phyloP scores from a whole-genome alignment of 2,329 filamentous ascomycete genomes.

The Fusarium verticillioides region DNA sequence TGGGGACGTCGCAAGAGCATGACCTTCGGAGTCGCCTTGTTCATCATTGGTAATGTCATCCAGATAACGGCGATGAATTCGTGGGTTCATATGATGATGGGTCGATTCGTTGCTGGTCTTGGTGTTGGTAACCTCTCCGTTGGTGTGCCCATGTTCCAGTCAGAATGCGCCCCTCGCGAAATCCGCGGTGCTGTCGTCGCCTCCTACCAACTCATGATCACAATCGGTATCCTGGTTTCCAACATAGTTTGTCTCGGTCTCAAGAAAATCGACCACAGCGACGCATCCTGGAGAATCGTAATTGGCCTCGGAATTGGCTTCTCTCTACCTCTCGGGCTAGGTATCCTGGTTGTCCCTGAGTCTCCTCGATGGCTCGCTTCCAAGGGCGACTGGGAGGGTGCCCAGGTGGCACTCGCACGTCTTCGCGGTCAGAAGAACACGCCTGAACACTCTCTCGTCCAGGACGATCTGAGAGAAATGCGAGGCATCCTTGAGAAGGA shows the following conservation, averaged over 20 bases:
- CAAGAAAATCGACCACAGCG: conserved; percentile 54
- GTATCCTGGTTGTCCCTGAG: conserved; percentile 66
- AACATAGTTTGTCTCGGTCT: conserved; percentile 67
- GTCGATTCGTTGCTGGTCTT: conserved; percentile 73
- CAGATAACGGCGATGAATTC: conserved; percentile 68
- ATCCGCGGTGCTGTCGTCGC: conserved; percentile 74
- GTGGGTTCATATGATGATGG: conserved; percentile 75
- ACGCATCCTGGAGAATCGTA: conserved; percentile 70
- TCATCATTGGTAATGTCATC: conserved; percentile 72
- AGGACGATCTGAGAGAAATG: conserved; percentile 66
- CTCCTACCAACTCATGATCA: conserved; percentile 80
- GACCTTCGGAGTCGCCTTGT: conserved; percentile 64
- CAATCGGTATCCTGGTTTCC: conserved; percentile 71
- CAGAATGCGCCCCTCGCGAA: conserved; percentile 69
- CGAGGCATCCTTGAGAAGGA: conserved; percentile 59
- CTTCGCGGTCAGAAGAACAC: conserved; percentile 56
- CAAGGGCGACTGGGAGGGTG: conserved; percentile 58
- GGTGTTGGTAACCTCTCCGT: conserved; percentile 75
- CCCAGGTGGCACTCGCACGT: conserved; percentile 62
- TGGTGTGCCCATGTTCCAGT: conserved; percentile 74
- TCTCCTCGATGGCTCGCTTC: conserved; percentile 67
- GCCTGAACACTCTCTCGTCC: conserved; percentile 51
- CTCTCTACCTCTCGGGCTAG: conserved; percentile 62
- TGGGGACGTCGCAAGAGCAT: conserved; percentile 68
- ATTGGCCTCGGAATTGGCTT: conserved; percentile 66